A percentile compares a stretch with the other conserved stretches of the same genome.
phyloP scores from a whole-genome alignment of 1,284 basidiomycete species.

The Heterobasidion annosum region DNA sequence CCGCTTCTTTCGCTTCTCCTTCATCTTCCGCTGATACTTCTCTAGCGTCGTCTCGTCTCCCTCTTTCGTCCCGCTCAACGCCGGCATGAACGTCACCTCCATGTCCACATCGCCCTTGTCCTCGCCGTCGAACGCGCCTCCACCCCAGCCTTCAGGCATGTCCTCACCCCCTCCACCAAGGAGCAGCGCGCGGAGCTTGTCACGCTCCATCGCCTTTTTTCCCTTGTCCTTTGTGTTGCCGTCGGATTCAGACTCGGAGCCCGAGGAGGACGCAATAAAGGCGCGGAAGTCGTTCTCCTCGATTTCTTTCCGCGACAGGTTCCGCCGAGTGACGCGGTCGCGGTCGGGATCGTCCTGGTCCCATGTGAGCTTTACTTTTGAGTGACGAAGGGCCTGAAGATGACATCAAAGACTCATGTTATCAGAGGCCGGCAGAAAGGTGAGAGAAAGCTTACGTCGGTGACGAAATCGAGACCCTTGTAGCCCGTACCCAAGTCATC shows the following conservation, averaged over 20 bases:
- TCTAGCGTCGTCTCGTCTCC: constrained; percentile 79
- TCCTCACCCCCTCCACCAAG: constrained; percentile 57
- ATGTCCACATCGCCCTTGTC: constrained; percentile 59
- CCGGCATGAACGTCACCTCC: constrained; percentile 92
- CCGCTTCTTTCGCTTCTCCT: constrained; percentile 74
- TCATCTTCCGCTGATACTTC: constrained; percentile 79
- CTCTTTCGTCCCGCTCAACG: constrained; percentile 44
- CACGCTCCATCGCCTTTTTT: constrained; percentile 37
- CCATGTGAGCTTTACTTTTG: constrained; percentile 97
- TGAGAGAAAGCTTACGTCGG: constrained; percentile 59
- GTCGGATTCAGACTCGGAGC: constrained; percentile 36
- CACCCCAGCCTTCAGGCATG: constrained; percentile 78
- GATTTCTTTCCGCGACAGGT: constrained; percentile 75
- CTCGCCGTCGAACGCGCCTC: constrained; percentile 18
- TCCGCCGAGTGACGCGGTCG: constrained; percentile 69
- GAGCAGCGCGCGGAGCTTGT: constrained; percentile 63
- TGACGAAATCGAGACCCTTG: constrained; percentile 87
- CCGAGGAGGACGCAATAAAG: constrained; percentile 71
- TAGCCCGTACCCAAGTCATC: constrained; percentile 51
- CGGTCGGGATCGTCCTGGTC: constrained; percentile 96
- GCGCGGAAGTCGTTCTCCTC: constrained; percentile 85
- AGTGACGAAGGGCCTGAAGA: constrained; percentile 87
- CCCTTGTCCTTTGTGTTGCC: constrained; percentile 22
- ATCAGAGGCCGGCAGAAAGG: not conserved
- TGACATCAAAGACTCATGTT: not conserved